These are phyloP conservation scores for Suzukiozyma palmioleophila DNA, from an alignment of 1,139 yeast species.

Conservation along the genomic window DNA sequence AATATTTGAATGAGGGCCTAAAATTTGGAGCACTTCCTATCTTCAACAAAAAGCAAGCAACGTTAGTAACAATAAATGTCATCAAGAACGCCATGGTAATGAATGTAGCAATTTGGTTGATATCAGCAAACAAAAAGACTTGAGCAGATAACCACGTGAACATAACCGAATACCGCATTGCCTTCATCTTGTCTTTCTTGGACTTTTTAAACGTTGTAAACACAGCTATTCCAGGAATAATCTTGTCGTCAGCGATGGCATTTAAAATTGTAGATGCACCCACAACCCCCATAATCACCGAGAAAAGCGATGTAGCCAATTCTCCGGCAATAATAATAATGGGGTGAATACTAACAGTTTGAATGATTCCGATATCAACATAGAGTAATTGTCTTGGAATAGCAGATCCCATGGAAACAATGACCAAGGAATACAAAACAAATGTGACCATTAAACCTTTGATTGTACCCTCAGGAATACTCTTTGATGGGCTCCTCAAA, in stretches of 20 bases:
- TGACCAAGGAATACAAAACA: slow-evolving; percentile 66
- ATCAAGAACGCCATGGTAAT: slow-evolving; percentile 95
- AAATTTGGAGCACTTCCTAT: slow-evolving; percentile 95
- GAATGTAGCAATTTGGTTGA: slow-evolving; percentile 89
- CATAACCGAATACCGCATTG: slow-evolving; percentile 47
- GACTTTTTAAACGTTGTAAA: slow-evolving; percentile 51
- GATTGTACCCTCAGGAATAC: slow-evolving; percentile 88
- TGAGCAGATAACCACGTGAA: slow-evolving; percentile 83
- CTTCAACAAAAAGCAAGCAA: slow-evolving; percentile 85
- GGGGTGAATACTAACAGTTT: slow-evolving; percentile 71
- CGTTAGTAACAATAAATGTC: slow-evolving; percentile 90
- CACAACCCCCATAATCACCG: slow-evolving; percentile 90
- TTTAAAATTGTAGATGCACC: slow-evolving; percentile 90
- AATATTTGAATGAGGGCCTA: slow-evolving; percentile 88
- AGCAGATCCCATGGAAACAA: slow-evolving; percentile 71
- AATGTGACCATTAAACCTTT: slow-evolving; percentile 78
- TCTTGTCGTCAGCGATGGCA: slow-evolving; percentile 84
- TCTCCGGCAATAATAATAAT: slow-evolving; percentile 79
- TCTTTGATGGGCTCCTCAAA: slow-evolving; percentile 72
- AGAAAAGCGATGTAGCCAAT: slow-evolving; percentile 81
- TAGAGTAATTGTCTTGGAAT: slow-evolving; percentile 75
- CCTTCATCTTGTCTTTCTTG: slow-evolving; percentile 42
- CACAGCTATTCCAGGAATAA: slow-evolving; percentile 67
- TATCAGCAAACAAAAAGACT: slow-evolving; percentile 77
- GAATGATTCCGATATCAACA: slow-evolving; percentile 77